These are phyloP conservation scores for Tephrocybe sp. DNA, from an alignment of 768 basidiomycete genomes.

Conservation along the genomic window DNA sequence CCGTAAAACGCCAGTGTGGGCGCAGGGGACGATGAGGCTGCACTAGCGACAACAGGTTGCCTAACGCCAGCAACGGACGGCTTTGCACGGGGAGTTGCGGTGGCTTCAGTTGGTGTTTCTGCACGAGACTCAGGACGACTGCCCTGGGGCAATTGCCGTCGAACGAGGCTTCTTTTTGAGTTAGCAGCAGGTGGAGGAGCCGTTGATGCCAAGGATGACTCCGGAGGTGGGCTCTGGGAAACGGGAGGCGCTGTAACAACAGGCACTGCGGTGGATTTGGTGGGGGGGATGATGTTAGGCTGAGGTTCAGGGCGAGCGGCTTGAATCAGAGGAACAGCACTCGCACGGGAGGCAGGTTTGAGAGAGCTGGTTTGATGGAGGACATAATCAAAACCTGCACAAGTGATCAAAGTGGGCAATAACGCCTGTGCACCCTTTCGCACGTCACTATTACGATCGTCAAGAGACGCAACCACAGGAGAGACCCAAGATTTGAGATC, in stretches of 20 bases:
- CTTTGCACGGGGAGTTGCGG: constrained; percentile 34
- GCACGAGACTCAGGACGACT: constrained; percentile 52
- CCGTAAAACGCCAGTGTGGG: constrained; percentile 47
- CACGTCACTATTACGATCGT: constrained; percentile 90
- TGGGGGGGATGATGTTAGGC: not conserved
- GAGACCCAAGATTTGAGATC: constrained; percentile 74
- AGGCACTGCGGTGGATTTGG: constrained; percentile 18
- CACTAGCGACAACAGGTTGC: constrained; percentile 37
- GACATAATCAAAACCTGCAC: constrained; percentile 80
- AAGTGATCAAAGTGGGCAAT: constrained; percentile 72
- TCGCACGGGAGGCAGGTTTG: constrained; percentile 87
- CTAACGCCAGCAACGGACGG: constrained; percentile 39
- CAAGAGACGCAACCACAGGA: constrained; percentile 73
- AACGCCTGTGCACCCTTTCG: constrained; percentile 88
- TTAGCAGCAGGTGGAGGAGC: constrained; percentile 37
- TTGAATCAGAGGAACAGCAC: constrained; percentile 86
- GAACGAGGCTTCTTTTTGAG: constrained; percentile 51
- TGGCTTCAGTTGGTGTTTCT: constrained; percentile 37
- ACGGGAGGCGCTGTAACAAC: constrained; percentile 28
- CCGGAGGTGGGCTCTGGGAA: constrained; percentile 41
- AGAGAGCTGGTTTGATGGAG: constrained; percentile 83
- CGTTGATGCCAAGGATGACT: constrained; percentile 40
- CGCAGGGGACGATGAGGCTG: constrained; percentile 33
- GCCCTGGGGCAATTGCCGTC: constrained; percentile 70
- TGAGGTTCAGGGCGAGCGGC: constrained; percentile 62